These are phyloP conservation scores for Lineolata rhizophorae DNA, from an alignment of 495 filamentous ascomycete genomes.

Conservation along the genomic window DNA sequence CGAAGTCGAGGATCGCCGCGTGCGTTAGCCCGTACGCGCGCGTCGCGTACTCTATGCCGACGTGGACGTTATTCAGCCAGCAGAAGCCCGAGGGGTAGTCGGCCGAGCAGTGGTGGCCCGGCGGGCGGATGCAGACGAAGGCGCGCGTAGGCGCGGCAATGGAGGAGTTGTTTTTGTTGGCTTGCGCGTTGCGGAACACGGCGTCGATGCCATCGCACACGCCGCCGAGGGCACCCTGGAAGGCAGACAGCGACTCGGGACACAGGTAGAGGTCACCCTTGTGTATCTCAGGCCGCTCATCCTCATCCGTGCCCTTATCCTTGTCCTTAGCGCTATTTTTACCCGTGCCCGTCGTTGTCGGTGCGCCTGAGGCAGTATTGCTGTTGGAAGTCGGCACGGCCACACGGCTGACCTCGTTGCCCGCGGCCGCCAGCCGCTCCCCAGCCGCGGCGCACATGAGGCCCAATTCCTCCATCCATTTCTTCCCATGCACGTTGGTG, in stretches of 20 bases:
- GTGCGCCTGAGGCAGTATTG: conserved; percentile 13
- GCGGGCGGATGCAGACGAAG: conserved; percentile 68
- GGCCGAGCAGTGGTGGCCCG: conserved; percentile 86
- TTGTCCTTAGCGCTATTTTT: too few species aligned
- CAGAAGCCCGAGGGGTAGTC: conserved; percentile 83
- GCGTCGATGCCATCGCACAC: conserved; percentile 81
- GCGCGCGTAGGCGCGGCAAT: conserved; percentile 40
- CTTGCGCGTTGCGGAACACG: conserved; percentile 32
- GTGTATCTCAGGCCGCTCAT: too few species aligned
- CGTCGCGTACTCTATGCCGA: conserved; percentile 78
- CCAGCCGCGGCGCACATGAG: conserved; percentile 63
- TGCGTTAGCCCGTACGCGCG: conserved; percentile 70
- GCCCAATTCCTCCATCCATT: conserved; percentile 85
- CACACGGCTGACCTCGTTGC: conserved; percentile 56
- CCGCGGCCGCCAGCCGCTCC: conserved; percentile 42
- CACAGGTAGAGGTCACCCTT: conserved; percentile 80
- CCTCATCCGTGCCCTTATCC: too few species aligned
- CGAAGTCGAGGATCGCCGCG: conserved; percentile 91
- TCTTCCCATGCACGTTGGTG: conserved; percentile 59
- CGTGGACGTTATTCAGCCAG: conserved; percentile 96
- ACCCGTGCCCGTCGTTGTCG: conserved; percentile 21
- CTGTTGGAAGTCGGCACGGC: conserved; percentile 11
- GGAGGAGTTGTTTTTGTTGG: conserved; percentile 10
- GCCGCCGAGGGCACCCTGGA: conserved; percentile 74
- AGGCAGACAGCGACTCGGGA: conserved; percentile 58